phyloP scores from a whole-genome alignment of 2,329 filamentous ascomycete species.

The Coniochaeta ligniaria region DNA sequence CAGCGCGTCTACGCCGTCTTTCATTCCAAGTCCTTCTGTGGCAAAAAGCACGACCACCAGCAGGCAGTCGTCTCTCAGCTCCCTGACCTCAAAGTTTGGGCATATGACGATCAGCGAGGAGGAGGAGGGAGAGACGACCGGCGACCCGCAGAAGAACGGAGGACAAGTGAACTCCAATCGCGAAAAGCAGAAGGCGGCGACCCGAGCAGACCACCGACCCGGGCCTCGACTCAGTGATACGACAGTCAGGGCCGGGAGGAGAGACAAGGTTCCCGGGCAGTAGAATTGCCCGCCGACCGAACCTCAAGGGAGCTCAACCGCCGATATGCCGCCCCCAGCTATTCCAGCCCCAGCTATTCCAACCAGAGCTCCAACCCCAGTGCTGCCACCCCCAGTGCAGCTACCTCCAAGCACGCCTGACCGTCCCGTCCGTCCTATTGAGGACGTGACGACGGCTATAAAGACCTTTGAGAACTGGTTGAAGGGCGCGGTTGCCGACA shows the following conservation, averaged over 20 bases:
- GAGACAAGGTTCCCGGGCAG: background rate
- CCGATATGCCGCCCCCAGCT: background rate
- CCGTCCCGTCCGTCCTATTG: background rate
- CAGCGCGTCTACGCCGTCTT: background rate
- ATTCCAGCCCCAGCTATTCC: background rate
- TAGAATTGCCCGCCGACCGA: background rate
- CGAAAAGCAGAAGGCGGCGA: constrained; percentile 16
- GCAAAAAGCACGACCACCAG: constrained; percentile 2
- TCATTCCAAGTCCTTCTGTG: background rate
- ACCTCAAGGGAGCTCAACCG: background rate
- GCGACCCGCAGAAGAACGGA: constrained; percentile 14
- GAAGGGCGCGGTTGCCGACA: constrained; percentile 18
- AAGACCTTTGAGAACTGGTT: constrained; percentile 17
- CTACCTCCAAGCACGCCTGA: background rate
- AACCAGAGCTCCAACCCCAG: too few species aligned
- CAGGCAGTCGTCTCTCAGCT: constrained; percentile 38
- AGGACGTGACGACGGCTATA: constrained; percentile 8
- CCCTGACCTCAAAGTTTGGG: constrained; percentile 21
- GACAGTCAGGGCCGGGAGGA: background rate
- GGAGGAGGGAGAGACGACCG: background rate
- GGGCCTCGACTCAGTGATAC: background rate
- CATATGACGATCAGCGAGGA: constrained; percentile 31
- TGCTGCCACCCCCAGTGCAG: background rate
- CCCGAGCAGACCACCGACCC: constrained; percentile 11
- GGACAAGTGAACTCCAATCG: constrained; percentile 39